These are phyloP conservation scores for Penicillium fuscoglaucum DNA, from an alignment of 2,329 filamentous ascomycete genomes.

Conservation along the genomic window DNA sequence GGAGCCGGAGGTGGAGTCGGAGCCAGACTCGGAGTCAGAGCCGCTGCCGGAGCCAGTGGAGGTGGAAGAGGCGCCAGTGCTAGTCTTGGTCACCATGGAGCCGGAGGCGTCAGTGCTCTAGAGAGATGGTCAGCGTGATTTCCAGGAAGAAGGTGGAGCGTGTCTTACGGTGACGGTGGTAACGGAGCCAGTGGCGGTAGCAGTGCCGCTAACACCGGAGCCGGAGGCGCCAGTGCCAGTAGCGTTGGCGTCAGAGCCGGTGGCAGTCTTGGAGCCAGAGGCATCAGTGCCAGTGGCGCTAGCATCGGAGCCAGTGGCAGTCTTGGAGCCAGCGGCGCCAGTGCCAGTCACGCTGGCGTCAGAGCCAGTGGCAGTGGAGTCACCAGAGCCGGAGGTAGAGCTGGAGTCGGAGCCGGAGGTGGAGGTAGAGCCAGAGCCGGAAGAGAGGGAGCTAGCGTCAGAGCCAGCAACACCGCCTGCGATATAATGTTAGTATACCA, in stretches of 20 bases:
- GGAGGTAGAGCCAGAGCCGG: not conserved
- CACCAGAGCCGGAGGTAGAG: not conserved
- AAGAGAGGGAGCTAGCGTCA: constrained; percentile 7
- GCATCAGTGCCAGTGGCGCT: constrained; percentile 3
- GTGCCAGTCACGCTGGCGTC: not conserved
- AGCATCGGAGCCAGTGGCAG: not conserved
- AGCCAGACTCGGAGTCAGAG: constrained; percentile 23
- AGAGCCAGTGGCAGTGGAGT: not conserved
- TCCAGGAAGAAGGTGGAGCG: not conserved
- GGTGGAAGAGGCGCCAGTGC: constrained; percentile 5
- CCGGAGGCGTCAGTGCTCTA: not conserved
- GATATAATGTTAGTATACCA: constrained; percentile 7
- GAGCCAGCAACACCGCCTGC: constrained; percentile 15
- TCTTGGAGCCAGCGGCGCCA: not conserved
- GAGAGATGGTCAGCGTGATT: not conserved
- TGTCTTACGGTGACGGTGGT: not conserved
- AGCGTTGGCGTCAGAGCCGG: constrained; percentile 9
- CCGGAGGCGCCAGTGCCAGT: constrained; percentile 8
- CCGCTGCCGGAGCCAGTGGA: constrained; percentile 9
- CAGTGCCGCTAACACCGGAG: constrained; percentile 6
- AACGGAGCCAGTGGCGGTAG: constrained; percentile 16
- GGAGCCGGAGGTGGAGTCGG: constrained; percentile 19
- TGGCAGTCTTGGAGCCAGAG: constrained; percentile 14
- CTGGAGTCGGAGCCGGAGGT: not conserved
- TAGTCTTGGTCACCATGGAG: constrained; percentile 1